A percentile compares a stretch with the other conserved stretches of the same genome.
Conservation (phyloP, 805 yeast species). For the Teunomyces kruisii region DNA sequence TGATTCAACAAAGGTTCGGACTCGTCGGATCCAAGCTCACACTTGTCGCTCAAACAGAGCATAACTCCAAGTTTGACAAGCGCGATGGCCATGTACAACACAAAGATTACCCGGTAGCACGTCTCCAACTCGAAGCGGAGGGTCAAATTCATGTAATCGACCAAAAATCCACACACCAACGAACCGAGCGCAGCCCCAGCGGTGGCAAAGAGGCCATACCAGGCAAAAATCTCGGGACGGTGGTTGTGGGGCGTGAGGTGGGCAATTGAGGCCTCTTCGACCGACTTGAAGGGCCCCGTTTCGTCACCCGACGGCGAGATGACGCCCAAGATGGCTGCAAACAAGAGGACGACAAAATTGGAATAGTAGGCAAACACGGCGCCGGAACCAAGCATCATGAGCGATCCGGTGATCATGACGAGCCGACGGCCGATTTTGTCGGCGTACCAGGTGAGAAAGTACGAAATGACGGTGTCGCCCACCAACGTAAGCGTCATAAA, state of each 20-base stretch:
- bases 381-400: slow-evolving; percentile 71
- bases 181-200: slow-evolving; percentile 77
- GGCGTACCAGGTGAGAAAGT: slow-evolving; percentile 73
- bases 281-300: slow-evolving; percentile 85
- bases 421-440: slow-evolving; percentile 65
- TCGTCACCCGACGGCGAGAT: slow-evolving; percentile 89
- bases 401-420: slow-evolving; percentile 62
- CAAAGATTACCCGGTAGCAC: slow-evolving; percentile 60
- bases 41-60: slow-evolving; percentile 48
- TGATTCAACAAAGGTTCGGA: slow-evolving; percentile 1
- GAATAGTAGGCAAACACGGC: slow-evolving; percentile 56
- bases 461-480: slow-evolving; percentile 77
- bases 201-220: slow-evolving; percentile 68
- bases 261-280: slow-evolving; percentile 82
- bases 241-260: slow-evolving; percentile 66
- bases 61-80: slow-evolving; percentile 49
- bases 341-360: slow-evolving; percentile 53
- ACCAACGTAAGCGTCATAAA: slow-evolving; percentile 80
- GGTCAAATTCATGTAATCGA: slow-evolving; percentile 42
- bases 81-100: slow-evolving; percentile 56
- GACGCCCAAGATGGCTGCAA: slow-evolving; percentile 80
- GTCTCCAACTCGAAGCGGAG: slow-evolving; percentile 31
- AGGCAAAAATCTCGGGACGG: slow-evolving; percentile 73
- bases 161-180: slow-evolving; percentile 56
- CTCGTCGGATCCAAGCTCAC: slow-evolving; percentile 41